Conservation (phyloP, 2,329 filamentous ascomycete species). For the Microdochium nivale region DNA sequence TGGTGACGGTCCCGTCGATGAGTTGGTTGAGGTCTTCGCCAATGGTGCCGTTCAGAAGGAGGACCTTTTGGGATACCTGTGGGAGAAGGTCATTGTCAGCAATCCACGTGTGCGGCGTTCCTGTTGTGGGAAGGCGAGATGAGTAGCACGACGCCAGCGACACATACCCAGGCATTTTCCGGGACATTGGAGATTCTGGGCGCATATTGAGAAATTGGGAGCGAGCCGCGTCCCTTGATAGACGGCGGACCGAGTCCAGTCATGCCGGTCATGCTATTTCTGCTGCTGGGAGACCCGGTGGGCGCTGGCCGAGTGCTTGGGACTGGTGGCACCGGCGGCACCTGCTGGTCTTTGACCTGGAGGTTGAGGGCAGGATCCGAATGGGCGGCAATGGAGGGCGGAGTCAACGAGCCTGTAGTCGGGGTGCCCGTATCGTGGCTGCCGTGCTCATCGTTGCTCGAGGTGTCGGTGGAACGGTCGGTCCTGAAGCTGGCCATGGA, state of each 20-base stretch:
- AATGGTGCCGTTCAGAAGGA: slow-evolving; percentile 74
- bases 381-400: slow-evolving; percentile 61
- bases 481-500: slow-evolving; percentile 68
- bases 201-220: slow-evolving; percentile 68
- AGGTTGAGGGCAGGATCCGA: slow-evolving; percentile 59
- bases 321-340: slow-evolving; percentile 17
- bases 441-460: slow-evolving; percentile 46
- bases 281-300: slow-evolving; percentile 35
- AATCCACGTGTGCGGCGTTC: slow-evolving; percentile 3
- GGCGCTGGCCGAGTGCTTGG: slow-evolving; percentile 25
- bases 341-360: slow-evolving; percentile 40
- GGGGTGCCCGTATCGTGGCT: slow-evolving; percentile 48
- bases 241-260: slow-evolving; percentile 49
- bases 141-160: background rate
- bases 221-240: slow-evolving; percentile 40
- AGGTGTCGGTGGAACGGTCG: slow-evolving; percentile 51
- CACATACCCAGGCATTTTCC: slow-evolving; percentile 76
- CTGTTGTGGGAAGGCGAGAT: background rate
- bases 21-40: slow-evolving; percentile 60
- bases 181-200: slow-evolving; percentile 71
- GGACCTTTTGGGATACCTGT: slow-evolving; percentile 84
- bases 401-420: slow-evolving; percentile 63
- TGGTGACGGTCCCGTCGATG: slow-evolving; percentile 70
- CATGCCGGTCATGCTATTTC: slow-evolving; percentile 58
- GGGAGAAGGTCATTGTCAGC: slow-evolving; percentile 2